Evolutionary conservation across 2,329 filamentous ascomycete species (phyloP).

Genomic region (Phyllosticta citribraziliensis): DNA sequence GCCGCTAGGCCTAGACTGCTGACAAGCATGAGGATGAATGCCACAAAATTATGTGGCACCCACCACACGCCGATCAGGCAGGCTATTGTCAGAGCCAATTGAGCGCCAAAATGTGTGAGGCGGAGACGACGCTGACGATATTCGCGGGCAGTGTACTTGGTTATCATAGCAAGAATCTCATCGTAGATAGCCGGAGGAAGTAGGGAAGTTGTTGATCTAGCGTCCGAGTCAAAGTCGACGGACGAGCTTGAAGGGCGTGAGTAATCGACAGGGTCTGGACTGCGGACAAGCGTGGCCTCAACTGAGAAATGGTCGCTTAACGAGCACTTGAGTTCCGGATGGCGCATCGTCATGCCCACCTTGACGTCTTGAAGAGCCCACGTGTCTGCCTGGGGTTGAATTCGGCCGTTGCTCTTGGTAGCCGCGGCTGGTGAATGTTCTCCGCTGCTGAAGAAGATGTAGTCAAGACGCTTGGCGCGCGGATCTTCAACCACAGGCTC

Average conservation of each 20-base stretch:
- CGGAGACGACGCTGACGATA: slow-evolving; percentile 61
- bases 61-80: slow-evolving; percentile 83
- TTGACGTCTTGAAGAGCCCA: slow-evolving; percentile 65
- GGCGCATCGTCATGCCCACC: slow-evolving; percentile 72
- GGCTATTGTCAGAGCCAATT: slow-evolving; percentile 57
- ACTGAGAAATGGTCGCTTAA: slow-evolving; percentile 94
- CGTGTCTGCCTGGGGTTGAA: slow-evolving; percentile 16
- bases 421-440: slow-evolving; percentile 17
- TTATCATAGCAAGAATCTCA: slow-evolving; percentile 61
- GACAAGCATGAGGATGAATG: slow-evolving; percentile 71
- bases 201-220: not conserved
- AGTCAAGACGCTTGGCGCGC: slow-evolving; percentile 80
- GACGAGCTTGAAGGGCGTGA: slow-evolving; percentile 6
- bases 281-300: slow-evolving; percentile 56
- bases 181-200: slow-evolving; percentile 50
- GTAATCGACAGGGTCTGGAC: slow-evolving; percentile 2
- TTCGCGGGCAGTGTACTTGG: slow-evolving; percentile 62
- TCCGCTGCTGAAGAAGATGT: slow-evolving; percentile 63
- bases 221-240: slow-evolving; percentile 12
- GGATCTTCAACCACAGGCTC: slow-evolving; percentile 59
- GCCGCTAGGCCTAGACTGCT: slow-evolving; percentile 67
- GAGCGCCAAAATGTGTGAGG: slow-evolving; percentile 60
- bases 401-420: not conserved
- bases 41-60: slow-evolving; percentile 62
- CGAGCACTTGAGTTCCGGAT: slow-evolving; percentile 72